Base-by-base conservation (phyloP, 1,284 basidiomycete genomes). In the Ganoderma multipileum region DNA sequence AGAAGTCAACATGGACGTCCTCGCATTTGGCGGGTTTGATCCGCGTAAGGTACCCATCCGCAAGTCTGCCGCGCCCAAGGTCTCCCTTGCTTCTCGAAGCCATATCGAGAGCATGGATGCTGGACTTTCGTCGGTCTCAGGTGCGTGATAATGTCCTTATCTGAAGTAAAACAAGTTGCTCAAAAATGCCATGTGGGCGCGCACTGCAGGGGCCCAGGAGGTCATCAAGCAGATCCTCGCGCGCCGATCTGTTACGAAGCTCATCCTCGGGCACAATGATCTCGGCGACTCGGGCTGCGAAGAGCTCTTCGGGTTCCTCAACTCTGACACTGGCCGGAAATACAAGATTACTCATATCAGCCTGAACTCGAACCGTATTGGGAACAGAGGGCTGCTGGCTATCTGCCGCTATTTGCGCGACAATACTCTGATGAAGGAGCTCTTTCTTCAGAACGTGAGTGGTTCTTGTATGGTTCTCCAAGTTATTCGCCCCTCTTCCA, bases 391-490 rank as follows among this genome's bases (percentile, higher is more conserved):
- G 0, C 79, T 92, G 28, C 76, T 79, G 39, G 84, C 86, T 9
- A 85, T 91, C 67, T 77, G 84, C 11, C 77, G 82, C 54, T 91
- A 89, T 74, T 68, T 92, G 57, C 77, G 80, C 61, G 81, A 80
- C 26, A 90, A 89, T 72, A 75, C 76, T 4, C 73, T 75, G 18
- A 73, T 92, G 63, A 83, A 78, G 70, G 81, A 80, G 59, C 74
- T 92, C 18, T 86, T 84, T 73, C 76, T 92, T 11, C 85, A 88
- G 75, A 84, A 86, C 72, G 91, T 91, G 73, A 75, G 88, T 82
- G n/a, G 14, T 28, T 58, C 41, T 50, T 28, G 7, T 23, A 54
- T 38, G 42, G 38, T 39, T 55, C 30, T 30, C 38, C 16, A 14
- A 42, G 26, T 6, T 0, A 30, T 36, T 42, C 23, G 36, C 20